phyloP scores from a whole-genome alignment of 805 yeast genomes.

The Ogataea parapolymorpha region DNA sequence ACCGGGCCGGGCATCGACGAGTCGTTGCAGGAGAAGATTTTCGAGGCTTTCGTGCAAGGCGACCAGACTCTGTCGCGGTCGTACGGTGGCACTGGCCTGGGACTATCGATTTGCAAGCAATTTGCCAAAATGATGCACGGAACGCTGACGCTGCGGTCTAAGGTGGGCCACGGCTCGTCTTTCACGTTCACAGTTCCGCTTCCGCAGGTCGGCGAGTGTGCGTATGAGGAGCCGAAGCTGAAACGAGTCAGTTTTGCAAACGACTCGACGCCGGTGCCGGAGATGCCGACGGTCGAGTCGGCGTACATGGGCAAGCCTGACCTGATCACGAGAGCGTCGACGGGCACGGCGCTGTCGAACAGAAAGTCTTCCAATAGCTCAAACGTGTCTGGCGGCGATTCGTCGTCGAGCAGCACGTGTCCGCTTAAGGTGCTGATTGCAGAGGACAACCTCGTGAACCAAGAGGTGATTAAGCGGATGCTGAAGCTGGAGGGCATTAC shows the following conservation, averaged over 20 bases:
- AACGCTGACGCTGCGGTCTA: conserved; percentile 67
- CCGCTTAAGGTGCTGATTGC: conserved; percentile 62
- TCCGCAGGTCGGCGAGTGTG: conserved; percentile 57
- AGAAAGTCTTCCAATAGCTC: conserved; percentile 23
- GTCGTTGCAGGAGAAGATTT: conserved; percentile 74
- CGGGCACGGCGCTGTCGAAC: conserved; percentile 48
- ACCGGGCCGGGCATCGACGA: conserved; percentile 95
- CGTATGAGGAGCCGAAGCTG: conserved; percentile 30
- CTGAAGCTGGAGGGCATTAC: conserved; percentile 74
- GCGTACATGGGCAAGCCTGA: conserved; percentile 40
- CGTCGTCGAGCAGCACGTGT: background rate
- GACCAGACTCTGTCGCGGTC: conserved; percentile 90
- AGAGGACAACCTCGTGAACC: conserved; percentile 91
- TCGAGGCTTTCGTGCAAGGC: conserved; percentile 97
- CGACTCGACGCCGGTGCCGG: background rate
- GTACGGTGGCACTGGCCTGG: conserved; percentile 95
- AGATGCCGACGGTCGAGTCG: background rate
- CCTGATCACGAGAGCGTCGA: conserved; percentile 43
- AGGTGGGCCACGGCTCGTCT: conserved; percentile 78
- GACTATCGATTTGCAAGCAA: conserved; percentile 84
- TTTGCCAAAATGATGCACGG: conserved; percentile 87
- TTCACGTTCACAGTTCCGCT: conserved; percentile 80
- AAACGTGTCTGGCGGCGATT: conserved; percentile 7
- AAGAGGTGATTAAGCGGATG: conserved; percentile 91
- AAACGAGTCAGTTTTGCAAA: conserved; percentile 45